Evolutionary conservation across 2,329 filamentous ascomycete species (phyloP).

Genomic region (Xylariaceae sp.): DNA sequence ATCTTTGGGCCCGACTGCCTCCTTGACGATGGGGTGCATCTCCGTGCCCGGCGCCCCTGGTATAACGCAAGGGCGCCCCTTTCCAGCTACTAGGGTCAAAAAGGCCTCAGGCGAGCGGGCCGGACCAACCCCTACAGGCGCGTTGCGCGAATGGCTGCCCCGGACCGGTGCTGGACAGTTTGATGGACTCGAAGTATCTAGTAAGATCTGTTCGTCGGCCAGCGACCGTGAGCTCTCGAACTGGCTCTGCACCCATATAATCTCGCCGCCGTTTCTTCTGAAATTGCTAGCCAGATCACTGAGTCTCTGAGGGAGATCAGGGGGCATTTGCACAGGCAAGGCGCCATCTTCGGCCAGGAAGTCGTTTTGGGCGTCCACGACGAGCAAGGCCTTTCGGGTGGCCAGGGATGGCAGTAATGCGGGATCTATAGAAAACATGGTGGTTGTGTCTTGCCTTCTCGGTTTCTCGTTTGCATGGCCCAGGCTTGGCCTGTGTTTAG

Average conservation of each 20-base stretch:
- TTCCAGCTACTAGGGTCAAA: conserved; percentile 36
- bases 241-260: conserved; percentile 81
- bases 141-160: conserved; percentile 24
- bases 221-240: conserved; percentile 60
- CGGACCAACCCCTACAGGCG: conserved; percentile 28
- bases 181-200: conserved; percentile 29
- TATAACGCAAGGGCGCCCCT: conserved; percentile 42
- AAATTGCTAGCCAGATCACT: conserved; percentile 66
- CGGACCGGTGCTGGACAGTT: conserved; percentile 19
- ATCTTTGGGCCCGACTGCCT: conserved; percentile 46
- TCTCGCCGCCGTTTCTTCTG: conserved; percentile 61
- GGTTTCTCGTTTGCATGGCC: conserved; percentile 7
- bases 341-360: conserved; percentile 68
- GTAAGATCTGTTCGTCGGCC: conserved; percentile 50
- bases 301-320: conserved; percentile 64
- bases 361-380: conserved; percentile 88
- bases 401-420: conserved; percentile 52
- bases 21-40: conserved; percentile 41
- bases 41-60: conserved; percentile 44
- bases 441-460: neutral
- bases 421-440: conserved; percentile 55
- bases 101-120: conserved; percentile 35
- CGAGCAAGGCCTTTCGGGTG: conserved; percentile 66
- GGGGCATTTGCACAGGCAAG: conserved; percentile 59
- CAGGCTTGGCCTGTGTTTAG: conserved; percentile 1